These are phyloP conservation scores for Clarkia xantiana DNA, from an alignment of 345 rosid genomes.

Conservation along the genomic window DNA sequence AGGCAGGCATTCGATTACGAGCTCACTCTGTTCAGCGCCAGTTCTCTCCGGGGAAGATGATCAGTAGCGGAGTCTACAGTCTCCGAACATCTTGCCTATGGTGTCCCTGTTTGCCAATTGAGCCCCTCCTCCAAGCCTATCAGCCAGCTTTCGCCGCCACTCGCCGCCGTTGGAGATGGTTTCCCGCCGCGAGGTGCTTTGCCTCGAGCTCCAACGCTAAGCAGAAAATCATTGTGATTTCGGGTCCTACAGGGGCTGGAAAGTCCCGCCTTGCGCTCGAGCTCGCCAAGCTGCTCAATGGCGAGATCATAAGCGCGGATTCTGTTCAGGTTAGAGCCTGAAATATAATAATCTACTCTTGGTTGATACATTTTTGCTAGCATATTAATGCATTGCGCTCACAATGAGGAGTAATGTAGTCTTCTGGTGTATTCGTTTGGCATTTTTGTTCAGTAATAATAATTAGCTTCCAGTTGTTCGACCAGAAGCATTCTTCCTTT, in stretches of 20 bases:
- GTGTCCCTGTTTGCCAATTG: slow-evolving; percentile 10
- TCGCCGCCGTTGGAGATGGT: slow-evolving; percentile 20
- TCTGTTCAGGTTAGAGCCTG: slow-evolving; percentile 58
- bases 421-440: too few relatives aligned
- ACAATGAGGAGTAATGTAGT: too few relatives aligned
- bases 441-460: too few relatives aligned
- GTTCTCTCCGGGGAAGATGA: slow-evolving; percentile 14
- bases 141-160: background rate
- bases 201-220: slow-evolving; percentile 15
- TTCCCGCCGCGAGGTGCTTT: slow-evolving; percentile 21
- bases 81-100: slow-evolving; percentile 33
- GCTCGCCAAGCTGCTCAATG: slow-evolving; percentile 80
- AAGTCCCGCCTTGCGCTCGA: slow-evolving; percentile 76
- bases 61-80: slow-evolving; percentile 25
- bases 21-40: too few relatives aligned
- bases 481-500: too few relatives aligned
- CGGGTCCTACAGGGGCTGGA: slow-evolving; percentile 91
- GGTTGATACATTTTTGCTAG: too few relatives aligned
- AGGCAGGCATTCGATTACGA: too few relatives aligned
- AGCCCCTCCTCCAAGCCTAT: slow-evolving; percentile 11
- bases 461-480: too few relatives aligned
- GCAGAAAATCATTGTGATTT: slow-evolving; percentile 66
- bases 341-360: background rate
- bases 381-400: too few relatives aligned
- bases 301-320: slow-evolving; percentile 95